Conservation (phyloP, 2,329 filamentous ascomycete genomes). For the Myrmaecium sp. region DNA sequence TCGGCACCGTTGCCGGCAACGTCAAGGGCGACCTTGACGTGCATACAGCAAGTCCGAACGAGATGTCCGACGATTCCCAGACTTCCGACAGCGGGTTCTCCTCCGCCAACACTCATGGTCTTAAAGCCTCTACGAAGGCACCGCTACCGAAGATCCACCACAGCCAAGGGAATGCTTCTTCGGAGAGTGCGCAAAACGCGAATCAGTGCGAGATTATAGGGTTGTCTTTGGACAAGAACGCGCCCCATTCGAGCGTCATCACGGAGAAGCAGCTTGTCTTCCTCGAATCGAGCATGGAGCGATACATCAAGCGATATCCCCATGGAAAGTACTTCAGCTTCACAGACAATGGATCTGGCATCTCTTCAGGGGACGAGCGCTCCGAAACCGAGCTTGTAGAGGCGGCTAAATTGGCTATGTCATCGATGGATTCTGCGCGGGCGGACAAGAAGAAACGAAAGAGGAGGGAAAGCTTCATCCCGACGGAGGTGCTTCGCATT, state of each 20-base stretch:
- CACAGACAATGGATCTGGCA: constrained; percentile 15
- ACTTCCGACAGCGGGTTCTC: constrained; percentile 15
- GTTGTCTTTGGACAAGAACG: constrained; percentile 1
- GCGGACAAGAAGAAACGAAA: constrained; percentile 7
- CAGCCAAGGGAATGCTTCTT: background rate
- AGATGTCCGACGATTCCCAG: constrained; percentile 15
- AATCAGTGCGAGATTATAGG: constrained; percentile 4
- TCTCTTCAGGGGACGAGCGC: constrained; percentile 10
- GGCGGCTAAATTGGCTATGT: constrained; percentile 2
- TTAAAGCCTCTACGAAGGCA: constrained; percentile 3
- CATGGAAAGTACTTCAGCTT: constrained; percentile 20
- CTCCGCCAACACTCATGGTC: constrained; percentile 7
- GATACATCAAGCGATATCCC: constrained; percentile 17
- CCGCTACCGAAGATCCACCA: background rate
- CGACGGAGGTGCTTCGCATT: constrained; percentile 15
- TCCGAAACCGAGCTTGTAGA: constrained; percentile 2
- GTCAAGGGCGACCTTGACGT: constrained; percentile 12
- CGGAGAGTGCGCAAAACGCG: constrained; percentile 2
- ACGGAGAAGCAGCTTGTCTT: constrained; percentile 15
- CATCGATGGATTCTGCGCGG: constrained; percentile 1
- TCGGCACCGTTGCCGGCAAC: constrained; percentile 10
- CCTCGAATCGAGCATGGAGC: constrained; percentile 16
- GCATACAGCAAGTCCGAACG: constrained; percentile 7
- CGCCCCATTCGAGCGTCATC: constrained; percentile 7
- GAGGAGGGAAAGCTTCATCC: constrained; percentile 14